These are phyloP conservation scores for Botrytis fabae DNA, from an alignment of 2,329 filamentous ascomycete species.

Conservation along the genomic window DNA sequence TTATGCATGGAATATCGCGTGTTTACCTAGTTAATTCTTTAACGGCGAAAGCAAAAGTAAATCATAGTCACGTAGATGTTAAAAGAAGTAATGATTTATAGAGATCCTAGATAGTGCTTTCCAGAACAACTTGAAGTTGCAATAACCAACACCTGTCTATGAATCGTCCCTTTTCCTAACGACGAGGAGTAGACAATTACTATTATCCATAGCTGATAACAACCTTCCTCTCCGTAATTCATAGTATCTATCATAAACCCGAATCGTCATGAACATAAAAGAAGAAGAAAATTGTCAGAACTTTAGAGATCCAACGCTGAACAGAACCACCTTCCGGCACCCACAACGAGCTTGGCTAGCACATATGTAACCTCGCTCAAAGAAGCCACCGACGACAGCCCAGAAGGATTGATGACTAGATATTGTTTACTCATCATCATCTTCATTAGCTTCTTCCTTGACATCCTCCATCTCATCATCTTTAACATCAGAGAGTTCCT, in stretches of 20 bases:
- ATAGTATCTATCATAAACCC: background rate
- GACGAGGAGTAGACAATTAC: background rate
- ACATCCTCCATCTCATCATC: constrained; percentile 8
- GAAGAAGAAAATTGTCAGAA: background rate
- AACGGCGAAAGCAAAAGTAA: background rate
- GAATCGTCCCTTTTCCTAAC: background rate
- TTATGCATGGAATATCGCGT: background rate
- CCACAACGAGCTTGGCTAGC: background rate
- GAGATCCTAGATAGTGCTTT: constrained; percentile 4
- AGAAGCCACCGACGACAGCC: background rate
- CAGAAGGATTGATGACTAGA: background rate
- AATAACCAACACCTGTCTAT: constrained; percentile 1
- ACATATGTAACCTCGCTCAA: background rate
- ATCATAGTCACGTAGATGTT: background rate
- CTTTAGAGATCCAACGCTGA: background rate
- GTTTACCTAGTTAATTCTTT: background rate
- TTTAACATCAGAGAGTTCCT: constrained; percentile 13
- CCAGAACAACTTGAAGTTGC: constrained; percentile 1
- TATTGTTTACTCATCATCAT: background rate
- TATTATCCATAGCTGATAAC: constrained; percentile 10
- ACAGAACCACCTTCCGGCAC: constrained; percentile 12
- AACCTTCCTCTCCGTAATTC: background rate
- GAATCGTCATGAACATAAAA: background rate
- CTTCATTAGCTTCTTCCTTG: constrained; percentile 2
- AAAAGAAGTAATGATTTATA: background rate